phyloP scores from a whole-genome alignment of 805 yeast genomes.

The Cyberlindnera subsufficiens region DNA sequence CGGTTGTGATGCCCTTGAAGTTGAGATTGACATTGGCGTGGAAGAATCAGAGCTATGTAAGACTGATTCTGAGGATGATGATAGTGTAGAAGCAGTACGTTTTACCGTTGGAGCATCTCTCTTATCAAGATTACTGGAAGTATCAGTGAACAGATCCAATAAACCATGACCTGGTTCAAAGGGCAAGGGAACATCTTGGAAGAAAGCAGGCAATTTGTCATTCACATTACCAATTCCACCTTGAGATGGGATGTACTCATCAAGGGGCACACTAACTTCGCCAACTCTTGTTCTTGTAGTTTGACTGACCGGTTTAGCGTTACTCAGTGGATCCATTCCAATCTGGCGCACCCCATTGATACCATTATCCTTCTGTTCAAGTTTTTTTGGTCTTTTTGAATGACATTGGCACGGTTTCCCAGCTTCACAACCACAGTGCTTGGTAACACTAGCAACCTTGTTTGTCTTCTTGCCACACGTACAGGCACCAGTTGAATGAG shows the following conservation, averaged over 20 bases:
- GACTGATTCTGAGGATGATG: neutral
- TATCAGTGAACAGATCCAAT: slow-evolving; percentile 30
- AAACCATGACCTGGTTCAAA: slow-evolving; percentile 33
- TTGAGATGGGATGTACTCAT: slow-evolving; percentile 29
- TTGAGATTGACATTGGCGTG: neutral
- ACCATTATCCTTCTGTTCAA: neutral
- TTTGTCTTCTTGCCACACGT: slow-evolving; percentile 50
- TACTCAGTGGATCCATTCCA: slow-evolving; percentile 24
- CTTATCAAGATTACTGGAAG: neutral
- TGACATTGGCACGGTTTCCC: slow-evolving; percentile 25
- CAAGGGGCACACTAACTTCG: slow-evolving; percentile 32
- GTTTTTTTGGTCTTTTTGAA: slow-evolving; percentile 13
- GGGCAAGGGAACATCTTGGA: slow-evolving; percentile 29
- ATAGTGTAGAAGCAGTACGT: slow-evolving; percentile 1
- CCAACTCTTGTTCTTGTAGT: slow-evolving; percentile 28
- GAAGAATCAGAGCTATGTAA: neutral
- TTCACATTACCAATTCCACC: slow-evolving; percentile 27
- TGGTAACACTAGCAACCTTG: slow-evolving; percentile 20
- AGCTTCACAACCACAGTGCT: slow-evolving; percentile 24
- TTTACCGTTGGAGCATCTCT: neutral
- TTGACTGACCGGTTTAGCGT: slow-evolving; percentile 21
- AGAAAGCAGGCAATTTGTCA: slow-evolving; percentile 18
- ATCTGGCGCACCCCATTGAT: slow-evolving; percentile 16
- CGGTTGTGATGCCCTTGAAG: slow-evolving; percentile 7
- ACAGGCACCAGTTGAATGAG: slow-evolving; percentile 57